Percentiles rank a stretch among this genome's conserved stretches.
Evolutionary conservation across 2,329 filamentous ascomycete species (phyloP).

Genomic region (Ceratocystis diversiconidia): DNA sequence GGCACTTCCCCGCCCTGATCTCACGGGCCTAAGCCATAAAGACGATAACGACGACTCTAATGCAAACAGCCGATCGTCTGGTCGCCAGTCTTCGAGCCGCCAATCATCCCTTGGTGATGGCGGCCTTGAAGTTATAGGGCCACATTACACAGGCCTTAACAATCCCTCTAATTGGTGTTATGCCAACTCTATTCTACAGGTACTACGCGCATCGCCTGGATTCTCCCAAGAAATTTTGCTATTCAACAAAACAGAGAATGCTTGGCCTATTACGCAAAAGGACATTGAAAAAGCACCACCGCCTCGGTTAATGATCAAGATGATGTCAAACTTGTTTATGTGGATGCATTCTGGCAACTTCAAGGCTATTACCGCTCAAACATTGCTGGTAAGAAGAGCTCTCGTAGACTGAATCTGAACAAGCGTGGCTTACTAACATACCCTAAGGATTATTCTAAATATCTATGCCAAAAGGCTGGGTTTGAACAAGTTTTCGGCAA

Average conservation of each 20-base stretch:
- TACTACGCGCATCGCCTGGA: constrained; percentile 57
- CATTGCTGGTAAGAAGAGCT: constrained; percentile 38
- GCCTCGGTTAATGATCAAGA: constrained; percentile 45
- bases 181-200: constrained; percentile 82
- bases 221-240: constrained; percentile 52
- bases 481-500: constrained; percentile 46
- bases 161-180: constrained; percentile 82
- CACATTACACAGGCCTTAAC: constrained; percentile 47
- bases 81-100: constrained; percentile 19
- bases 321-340: constrained; percentile 43
- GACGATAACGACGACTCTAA: constrained; percentile 7
- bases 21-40: constrained; percentile 15
- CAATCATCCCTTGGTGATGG: constrained; percentile 22
- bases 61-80: constrained; percentile 24
- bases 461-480: constrained; percentile 26
- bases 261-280: constrained; percentile 55
- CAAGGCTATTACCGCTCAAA: constrained; percentile 37
- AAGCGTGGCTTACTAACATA: constrained; percentile 4
- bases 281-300: constrained; percentile 38
- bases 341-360: constrained; percentile 42
- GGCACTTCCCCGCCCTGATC: constrained; percentile 64
- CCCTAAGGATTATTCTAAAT: constrained; percentile 39
- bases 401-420: neutral
- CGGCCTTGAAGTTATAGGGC: constrained; percentile 26
- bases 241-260: constrained; percentile 40